Percentiles rank a stretch among this genome's conserved stretches.
Conservation (phyloP, 179 eudicot genomes). For the Spinacia oleracea region DNA sequence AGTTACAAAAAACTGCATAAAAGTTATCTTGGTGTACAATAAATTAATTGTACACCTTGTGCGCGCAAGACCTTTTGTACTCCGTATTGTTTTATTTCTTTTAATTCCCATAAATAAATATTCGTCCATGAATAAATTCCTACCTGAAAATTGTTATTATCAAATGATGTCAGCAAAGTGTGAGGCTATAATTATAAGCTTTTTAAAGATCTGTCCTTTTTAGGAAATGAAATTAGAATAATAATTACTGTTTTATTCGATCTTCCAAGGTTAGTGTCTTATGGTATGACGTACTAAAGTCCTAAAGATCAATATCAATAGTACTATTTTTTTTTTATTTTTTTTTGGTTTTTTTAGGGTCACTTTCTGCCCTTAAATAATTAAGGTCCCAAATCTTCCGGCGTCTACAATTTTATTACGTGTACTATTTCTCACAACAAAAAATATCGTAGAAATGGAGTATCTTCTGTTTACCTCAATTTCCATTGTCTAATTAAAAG, state of each 20-base stretch:
- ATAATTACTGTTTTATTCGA: constrained; percentile 10
- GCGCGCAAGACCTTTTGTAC: too few species aligned
- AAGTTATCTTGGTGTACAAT: too few species aligned
- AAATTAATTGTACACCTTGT: too few species aligned
- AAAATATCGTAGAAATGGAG: not conserved
- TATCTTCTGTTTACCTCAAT: constrained; percentile 6
- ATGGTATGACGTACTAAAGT: constrained; percentile 27
- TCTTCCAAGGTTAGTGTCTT: constrained; percentile 10
- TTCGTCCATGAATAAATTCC: too few species aligned
- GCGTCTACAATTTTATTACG: not conserved
- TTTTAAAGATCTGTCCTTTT: constrained; percentile 13
- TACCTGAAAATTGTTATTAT: not conserved
- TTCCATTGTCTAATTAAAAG: not conserved
- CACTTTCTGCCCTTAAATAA: constrained; percentile 1
- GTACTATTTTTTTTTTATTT: not conserved
- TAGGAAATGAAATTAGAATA: constrained; percentile 3
- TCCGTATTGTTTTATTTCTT: too few species aligned
- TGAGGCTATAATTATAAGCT: constrained; percentile 5
- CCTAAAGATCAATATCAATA: not conserved
- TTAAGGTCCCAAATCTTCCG: not conserved
- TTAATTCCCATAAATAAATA: not conserved
- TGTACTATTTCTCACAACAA: constrained; percentile 10
- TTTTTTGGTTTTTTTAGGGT: not conserved
- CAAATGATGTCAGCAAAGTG: constrained; percentile 12
- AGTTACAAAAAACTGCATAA: too few species aligned